Conservation (phyloP, 2,329 filamentous ascomycete species). For the Beauveria brongniartii region DNA sequence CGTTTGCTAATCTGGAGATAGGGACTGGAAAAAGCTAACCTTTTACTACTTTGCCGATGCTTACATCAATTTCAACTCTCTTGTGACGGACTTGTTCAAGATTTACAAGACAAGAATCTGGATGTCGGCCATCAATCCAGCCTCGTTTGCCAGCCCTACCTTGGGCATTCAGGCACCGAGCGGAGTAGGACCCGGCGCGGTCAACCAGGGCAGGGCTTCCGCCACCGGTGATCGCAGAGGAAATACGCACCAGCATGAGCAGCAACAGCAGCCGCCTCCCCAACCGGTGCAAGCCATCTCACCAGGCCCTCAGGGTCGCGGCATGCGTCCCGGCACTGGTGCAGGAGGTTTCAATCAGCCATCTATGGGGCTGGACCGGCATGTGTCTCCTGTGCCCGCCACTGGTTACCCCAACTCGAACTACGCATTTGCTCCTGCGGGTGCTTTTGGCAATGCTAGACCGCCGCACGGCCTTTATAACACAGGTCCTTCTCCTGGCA, state of each 20-base stretch:
- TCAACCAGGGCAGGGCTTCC: constrained; percentile 45
- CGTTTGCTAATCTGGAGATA: constrained; percentile 28
- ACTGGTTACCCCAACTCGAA: constrained; percentile 27
- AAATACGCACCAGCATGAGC: constrained; percentile 27
- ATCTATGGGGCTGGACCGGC: constrained; percentile 35
- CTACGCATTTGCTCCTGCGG: constrained; percentile 27
- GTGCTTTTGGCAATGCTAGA: constrained; percentile 26
- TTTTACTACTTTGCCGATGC: constrained; percentile 98
- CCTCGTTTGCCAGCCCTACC: constrained; percentile 78
- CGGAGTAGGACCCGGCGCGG: constrained; percentile 56
- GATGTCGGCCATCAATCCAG: constrained; percentile 99
- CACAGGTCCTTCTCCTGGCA: constrained; percentile 19
- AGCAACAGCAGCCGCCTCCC: constrained; percentile 26
- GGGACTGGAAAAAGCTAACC: constrained; percentile 97
- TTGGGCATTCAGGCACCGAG: constrained; percentile 63
- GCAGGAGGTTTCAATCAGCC: constrained; percentile 28
- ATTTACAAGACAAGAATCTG: constrained; percentile 99
- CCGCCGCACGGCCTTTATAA: constrained; percentile 20
- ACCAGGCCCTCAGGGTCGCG: constrained; percentile 21
- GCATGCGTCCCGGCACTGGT: constrained; percentile 32
- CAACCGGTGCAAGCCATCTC: constrained; percentile 4
- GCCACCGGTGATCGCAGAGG: constrained; percentile 37
- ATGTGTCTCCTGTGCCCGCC: constrained; percentile 29
- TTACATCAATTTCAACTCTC: constrained; percentile 98
- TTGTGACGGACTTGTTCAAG: constrained; percentile 96